A percentile compares a stretch with the other conserved stretches of the same genome.
phyloP scores from a whole-genome alignment of 805 yeast genomes.

The Lachancea quebecensis region DNA sequence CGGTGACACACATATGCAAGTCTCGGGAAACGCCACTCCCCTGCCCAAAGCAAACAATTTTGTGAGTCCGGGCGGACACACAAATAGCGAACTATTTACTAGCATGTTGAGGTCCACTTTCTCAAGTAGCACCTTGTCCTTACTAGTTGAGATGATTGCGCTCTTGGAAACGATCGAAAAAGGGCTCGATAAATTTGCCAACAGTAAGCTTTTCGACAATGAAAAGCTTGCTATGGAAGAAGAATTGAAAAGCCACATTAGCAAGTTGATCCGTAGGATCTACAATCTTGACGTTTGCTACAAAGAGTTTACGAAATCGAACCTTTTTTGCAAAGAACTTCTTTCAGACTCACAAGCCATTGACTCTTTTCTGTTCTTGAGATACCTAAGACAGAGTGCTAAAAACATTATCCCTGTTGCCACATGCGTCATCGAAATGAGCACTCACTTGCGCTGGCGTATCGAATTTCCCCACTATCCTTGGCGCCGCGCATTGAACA shows the following conservation, averaged over 20 bases:
- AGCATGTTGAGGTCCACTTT: conserved; percentile 32
- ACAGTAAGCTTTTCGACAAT: neutral
- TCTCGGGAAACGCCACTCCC: conserved; percentile 30
- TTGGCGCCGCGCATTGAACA: conserved; percentile 33
- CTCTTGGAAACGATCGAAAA: conserved; percentile 19
- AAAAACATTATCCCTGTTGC: conserved; percentile 28
- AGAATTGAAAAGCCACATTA: conserved; percentile 12
- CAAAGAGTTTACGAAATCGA: conserved; percentile 32
- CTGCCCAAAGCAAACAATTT: conserved; percentile 25
- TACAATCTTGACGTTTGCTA: conserved; percentile 32
- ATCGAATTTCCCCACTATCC: conserved; percentile 37
- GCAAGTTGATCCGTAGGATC: conserved; percentile 26
- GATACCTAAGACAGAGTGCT: conserved; percentile 38
- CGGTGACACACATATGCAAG: conserved; percentile 10
- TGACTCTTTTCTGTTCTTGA: conserved; percentile 35
- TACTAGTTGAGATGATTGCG: conserved; percentile 31
- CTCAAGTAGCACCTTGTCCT: conserved; percentile 22
- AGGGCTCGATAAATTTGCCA: neutral
- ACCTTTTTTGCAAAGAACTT: conserved; percentile 32
- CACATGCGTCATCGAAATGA: conserved; percentile 20
- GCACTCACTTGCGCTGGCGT: conserved; percentile 30
- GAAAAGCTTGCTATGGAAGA: conserved; percentile 4
- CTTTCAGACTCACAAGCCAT: conserved; percentile 32
- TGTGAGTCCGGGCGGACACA: neutral
- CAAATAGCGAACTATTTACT: conserved; percentile 20